Percentiles rank a stretch among this genome's conserved stretches.
Conservation (phyloP, 495 filamentous ascomycete genomes). For the Podospora australis region DNA sequence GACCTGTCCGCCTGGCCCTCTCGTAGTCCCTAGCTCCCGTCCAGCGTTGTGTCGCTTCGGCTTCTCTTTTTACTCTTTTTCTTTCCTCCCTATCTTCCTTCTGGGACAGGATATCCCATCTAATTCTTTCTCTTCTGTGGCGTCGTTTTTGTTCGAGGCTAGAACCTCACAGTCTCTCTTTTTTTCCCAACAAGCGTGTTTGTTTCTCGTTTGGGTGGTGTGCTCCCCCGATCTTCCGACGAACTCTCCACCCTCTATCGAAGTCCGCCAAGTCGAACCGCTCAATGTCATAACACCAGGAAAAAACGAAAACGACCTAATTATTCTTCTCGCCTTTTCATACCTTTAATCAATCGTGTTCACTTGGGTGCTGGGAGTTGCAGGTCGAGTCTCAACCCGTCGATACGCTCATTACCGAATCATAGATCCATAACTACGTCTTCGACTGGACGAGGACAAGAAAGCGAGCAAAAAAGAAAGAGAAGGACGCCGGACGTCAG, state of each 20-base stretch:
- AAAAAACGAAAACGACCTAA: background rate
- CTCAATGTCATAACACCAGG: slow-evolving; percentile 12
- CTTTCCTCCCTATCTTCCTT: background rate
- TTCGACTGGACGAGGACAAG: background rate
- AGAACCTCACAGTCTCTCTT: slow-evolving; percentile 7
- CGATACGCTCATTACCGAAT: slow-evolving; percentile 9
- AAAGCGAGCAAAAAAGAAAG: background rate
- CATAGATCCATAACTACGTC: too few relatives aligned
- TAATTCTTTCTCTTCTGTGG: slow-evolving; percentile 3
- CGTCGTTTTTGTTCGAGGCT: slow-evolving; percentile 7
- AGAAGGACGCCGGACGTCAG: slow-evolving; percentile 45
- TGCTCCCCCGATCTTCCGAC: slow-evolving; percentile 31
- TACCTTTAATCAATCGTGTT: slow-evolving; percentile 20
- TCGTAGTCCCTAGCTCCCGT: background rate
- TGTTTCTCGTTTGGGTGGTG: slow-evolving; percentile 19
- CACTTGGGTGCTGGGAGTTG: slow-evolving; percentile 24
- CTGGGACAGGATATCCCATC: slow-evolving; percentile 9
- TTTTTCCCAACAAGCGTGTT: slow-evolving; percentile 8
- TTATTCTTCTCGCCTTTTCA: slow-evolving; percentile 23
- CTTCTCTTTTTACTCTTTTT: slow-evolving; percentile 3
- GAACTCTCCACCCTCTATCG: slow-evolving; percentile 1
- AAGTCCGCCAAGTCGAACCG: background rate
- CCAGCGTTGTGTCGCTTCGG: background rate
- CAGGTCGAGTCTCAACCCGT: slow-evolving; percentile 30
- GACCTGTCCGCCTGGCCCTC: too few relatives aligned